Conservation (phyloP, 371 early-diverging fungal genomes). For the Rhizopus stolonifer region DNA sequence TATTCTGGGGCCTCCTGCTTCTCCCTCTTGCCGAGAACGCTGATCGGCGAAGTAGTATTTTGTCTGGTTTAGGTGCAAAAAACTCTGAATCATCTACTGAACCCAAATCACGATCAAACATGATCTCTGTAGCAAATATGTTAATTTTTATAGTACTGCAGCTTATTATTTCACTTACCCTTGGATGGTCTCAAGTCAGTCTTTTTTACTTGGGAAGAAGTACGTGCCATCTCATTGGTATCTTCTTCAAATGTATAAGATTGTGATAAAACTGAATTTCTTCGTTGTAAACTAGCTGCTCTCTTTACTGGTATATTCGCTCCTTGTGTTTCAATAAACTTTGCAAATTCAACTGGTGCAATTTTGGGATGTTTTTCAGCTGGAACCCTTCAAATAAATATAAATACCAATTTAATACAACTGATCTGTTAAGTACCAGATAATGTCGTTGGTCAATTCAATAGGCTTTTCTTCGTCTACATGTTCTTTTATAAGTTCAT, state of each 20-base stretch:
- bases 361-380: constrained; percentile 40
- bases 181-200: neutral
- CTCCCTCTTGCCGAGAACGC: constrained; percentile 30
- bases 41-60: constrained; percentile 25
- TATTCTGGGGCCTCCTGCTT: constrained; percentile 8
- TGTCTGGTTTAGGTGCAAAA: constrained; percentile 17
- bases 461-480: constrained; percentile 3
- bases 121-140: neutral
- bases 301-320: constrained; percentile 16
- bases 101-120: constrained; percentile 28
- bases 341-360: constrained; percentile 37
- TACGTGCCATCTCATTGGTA: constrained; percentile 4
- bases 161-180: neutral
- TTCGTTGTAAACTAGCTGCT: constrained; percentile 17
- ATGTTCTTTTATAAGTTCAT: constrained; percentile 7
- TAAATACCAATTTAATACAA: neutral
- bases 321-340: constrained; percentile 32
- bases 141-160: neutral
- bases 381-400: constrained; percentile 24
- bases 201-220: constrained; percentile 17
- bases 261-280: constrained; percentile 30
- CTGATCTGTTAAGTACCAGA: constrained; percentile 14
- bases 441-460: constrained; percentile 11
- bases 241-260: constrained; percentile 17
- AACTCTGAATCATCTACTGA: constrained; percentile 19